Conservation (phyloP, 352 stramenopile species). For the Phytophthora tubulina region DNA sequence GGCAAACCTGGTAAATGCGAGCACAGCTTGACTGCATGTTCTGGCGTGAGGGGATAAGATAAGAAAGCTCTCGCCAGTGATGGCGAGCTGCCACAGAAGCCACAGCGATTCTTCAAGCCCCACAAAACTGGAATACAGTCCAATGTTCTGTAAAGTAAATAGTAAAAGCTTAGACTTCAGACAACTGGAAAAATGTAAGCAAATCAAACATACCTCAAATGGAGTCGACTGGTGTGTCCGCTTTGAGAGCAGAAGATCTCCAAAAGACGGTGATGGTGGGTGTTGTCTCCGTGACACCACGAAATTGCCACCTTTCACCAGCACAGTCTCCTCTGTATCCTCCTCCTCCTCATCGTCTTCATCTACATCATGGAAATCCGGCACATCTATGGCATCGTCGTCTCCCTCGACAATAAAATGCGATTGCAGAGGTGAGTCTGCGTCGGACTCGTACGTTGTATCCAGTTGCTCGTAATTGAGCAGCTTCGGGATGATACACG, state of each 20-base stretch:
- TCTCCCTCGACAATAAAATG: slow-evolving; percentile 72
- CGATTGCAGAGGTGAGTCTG: slow-evolving; percentile 48
- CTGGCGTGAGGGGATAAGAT: slow-evolving; percentile 81
- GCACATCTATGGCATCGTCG: slow-evolving; percentile 44
- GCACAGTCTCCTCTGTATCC: slow-evolving; percentile 33
- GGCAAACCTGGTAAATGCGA: slow-evolving; percentile 80
- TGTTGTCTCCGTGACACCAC: slow-evolving; percentile 46
- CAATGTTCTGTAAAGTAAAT: slow-evolving; percentile 59
- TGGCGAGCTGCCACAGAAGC: slow-evolving; percentile 88
- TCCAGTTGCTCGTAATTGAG: slow-evolving; percentile 66
- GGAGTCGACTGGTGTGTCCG: slow-evolving; percentile 53
- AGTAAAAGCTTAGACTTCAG: background rate
- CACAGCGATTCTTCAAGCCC: slow-evolving; percentile 78
- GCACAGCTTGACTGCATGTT: slow-evolving; percentile 83
- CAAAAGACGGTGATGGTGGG: slow-evolving; percentile 70
- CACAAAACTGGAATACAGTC: slow-evolving; percentile 88
- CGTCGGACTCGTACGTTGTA: slow-evolving; percentile 39
- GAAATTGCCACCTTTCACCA: slow-evolving; percentile 60
- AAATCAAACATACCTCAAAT: slow-evolving; percentile 58
- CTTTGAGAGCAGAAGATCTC: slow-evolving; percentile 76
- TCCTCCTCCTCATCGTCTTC: slow-evolving; percentile 44
- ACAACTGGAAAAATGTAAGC: background rate
- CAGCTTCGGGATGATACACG: slow-evolving; percentile 75
- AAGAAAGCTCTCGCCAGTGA: slow-evolving; percentile 84
- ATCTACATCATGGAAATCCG: slow-evolving; percentile 46